Conservation (phyloP, 495 filamentous ascomycete species). For the Lophiostoma macrostomum region DNA sequence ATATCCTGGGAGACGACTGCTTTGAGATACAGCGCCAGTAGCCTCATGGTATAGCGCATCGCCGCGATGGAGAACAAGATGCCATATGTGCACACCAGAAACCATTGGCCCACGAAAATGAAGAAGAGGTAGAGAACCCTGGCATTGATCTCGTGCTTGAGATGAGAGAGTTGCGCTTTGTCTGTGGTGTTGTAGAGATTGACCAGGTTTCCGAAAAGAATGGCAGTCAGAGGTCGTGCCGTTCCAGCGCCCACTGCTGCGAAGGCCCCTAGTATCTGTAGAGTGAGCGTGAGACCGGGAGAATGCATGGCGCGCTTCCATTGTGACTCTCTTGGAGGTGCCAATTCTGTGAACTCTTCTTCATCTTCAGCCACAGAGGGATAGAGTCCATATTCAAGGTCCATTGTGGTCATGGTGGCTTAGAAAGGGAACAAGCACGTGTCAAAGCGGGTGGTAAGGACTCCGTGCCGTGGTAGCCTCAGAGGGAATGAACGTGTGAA, state of each 20-base stretch:
- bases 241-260: conserved; percentile 2
- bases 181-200: neutral
- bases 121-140: neutral
- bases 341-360: too few relatives aligned
- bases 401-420: too few relatives aligned
- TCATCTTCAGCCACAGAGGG: too few relatives aligned
- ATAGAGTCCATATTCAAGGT: too few relatives aligned
- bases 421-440: too few relatives aligned
- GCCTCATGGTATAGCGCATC: conserved; percentile 2
- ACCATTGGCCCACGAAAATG: conserved; percentile 4
- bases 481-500: too few relatives aligned
- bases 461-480: too few relatives aligned
- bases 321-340: too few relatives aligned
- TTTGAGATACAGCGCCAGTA: conserved; percentile 3
- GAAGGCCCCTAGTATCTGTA: neutral
- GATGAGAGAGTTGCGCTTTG: neutral
- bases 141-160: neutral
- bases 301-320: neutral
- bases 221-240: conserved; percentile 1
- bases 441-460: too few relatives aligned
- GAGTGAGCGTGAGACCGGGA: neutral
- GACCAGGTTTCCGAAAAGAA: conserved; percentile 3
- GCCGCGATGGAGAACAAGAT: conserved; percentile 6
- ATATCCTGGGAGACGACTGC: conserved; percentile 4
- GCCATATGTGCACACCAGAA: conserved; percentile 6